phyloP scores from a whole-genome alignment of 495 filamentous ascomycete species.

The Hypoxylon crocopeplum region DNA sequence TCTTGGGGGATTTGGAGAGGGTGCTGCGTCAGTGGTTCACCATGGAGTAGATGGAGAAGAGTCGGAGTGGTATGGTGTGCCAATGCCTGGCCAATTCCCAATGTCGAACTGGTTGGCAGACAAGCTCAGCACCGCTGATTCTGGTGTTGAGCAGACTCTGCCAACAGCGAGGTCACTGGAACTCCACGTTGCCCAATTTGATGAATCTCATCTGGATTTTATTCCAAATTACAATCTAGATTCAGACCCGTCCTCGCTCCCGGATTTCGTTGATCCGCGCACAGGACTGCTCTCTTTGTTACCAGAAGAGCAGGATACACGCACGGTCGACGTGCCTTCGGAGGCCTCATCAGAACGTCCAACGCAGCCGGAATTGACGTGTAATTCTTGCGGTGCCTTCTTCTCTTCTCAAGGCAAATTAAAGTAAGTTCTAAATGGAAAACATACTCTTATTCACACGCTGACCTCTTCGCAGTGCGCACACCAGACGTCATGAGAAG shows the following conservation, averaged over 20 bases:
- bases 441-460: too few species aligned
- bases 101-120: slow-evolving; percentile 12
- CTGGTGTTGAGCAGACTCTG: too few species aligned
- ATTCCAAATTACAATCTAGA: neutral
- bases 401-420: slow-evolving; percentile 6
- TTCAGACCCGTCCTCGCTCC: neutral
- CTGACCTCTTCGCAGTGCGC: too few species aligned
- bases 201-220: neutral
- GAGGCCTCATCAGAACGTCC: neutral
- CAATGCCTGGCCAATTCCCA: too few species aligned
- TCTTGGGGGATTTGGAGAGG: neutral
- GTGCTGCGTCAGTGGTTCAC: neutral
- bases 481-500: too few species aligned
- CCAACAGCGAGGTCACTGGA: too few species aligned
- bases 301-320: slow-evolving; percentile 1
- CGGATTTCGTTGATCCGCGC: neutral
- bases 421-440: slow-evolving; percentile 1
- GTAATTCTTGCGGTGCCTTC: neutral
- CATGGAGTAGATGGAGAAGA: neutral
- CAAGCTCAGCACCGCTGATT: neutral
- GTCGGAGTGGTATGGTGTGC: slow-evolving; percentile 2
- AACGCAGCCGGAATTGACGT: neutral
- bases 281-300: neutral
- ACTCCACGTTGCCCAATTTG: too few species aligned
- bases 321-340: neutral